Evolutionary conservation across 2,329 filamentous ascomycete species (phyloP).

Genomic region (Graphiopsis chlorocephala): DNA sequence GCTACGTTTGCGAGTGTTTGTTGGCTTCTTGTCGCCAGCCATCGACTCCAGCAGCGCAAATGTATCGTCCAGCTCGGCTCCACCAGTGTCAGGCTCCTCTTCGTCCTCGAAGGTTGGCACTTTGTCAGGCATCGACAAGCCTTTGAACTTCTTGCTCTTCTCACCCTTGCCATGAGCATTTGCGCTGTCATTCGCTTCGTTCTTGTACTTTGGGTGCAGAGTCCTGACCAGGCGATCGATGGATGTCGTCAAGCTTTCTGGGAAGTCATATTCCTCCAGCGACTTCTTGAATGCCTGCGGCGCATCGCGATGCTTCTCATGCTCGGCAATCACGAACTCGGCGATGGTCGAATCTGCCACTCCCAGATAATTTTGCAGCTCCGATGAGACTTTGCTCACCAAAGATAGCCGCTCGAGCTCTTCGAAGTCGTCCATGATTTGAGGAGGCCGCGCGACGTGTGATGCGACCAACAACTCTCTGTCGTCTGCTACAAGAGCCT

Average conservation of each 20-base stretch:
- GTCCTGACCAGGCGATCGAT: slow-evolving; percentile 84
- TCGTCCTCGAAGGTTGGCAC: slow-evolving; percentile 54
- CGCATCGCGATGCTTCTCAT: slow-evolving; percentile 68
- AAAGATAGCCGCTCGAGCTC: slow-evolving; percentile 90
- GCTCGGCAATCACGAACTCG: slow-evolving; percentile 92
- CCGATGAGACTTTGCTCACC: slow-evolving; percentile 89
- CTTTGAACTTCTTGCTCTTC: slow-evolving; percentile 86
- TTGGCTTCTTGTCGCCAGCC: slow-evolving; percentile 61
- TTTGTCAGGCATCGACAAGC: slow-evolving; percentile 81
- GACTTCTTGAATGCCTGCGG: slow-evolving; percentile 68
- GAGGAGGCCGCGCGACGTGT: background rate
- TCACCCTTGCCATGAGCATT: slow-evolving; percentile 53
- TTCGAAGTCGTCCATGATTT: slow-evolving; percentile 79
- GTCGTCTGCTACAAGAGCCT: background rate
- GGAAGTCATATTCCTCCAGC: slow-evolving; percentile 76
- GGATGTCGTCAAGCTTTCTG: slow-evolving; percentile 81
- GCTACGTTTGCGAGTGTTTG: slow-evolving; percentile 57
- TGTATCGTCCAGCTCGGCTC: slow-evolving; percentile 73
- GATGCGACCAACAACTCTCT: background rate
- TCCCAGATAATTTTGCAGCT: slow-evolving; percentile 90
- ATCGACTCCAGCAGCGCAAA: slow-evolving; percentile 86
- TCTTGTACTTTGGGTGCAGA: slow-evolving; percentile 87
- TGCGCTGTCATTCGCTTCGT: slow-evolving; percentile 32
- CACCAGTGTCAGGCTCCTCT: slow-evolving; percentile 37
- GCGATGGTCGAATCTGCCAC: slow-evolving; percentile 92